Evolutionary conservation across 768 basidiomycete genomes (phyloP).

Genomic region (Steccherinum ochraceum): DNA sequence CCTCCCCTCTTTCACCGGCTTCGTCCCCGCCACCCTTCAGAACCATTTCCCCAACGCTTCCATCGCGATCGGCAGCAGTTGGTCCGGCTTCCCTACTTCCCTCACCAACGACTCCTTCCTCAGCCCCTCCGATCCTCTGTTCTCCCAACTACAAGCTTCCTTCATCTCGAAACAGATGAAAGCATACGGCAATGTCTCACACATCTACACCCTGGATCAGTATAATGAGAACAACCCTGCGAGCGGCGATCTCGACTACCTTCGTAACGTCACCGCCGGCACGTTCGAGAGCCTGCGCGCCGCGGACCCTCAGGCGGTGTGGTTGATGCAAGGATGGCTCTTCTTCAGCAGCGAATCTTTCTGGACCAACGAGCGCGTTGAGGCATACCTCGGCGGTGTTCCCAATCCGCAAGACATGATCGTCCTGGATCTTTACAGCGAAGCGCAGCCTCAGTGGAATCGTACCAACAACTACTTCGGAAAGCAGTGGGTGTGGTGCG

Average conservation of each 20-base stretch:
- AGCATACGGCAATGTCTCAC: constrained; percentile 32
- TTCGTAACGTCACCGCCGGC: constrained; percentile 25
- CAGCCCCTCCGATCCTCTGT: constrained; percentile 34
- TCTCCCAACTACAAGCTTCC: constrained; percentile 27
- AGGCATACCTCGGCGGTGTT: constrained; percentile 33
- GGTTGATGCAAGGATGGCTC: constrained; percentile 40
- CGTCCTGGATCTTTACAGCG: constrained; percentile 34
- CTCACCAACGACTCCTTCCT: constrained; percentile 34
- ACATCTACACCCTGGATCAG: constrained; percentile 39
- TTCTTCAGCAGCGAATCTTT: constrained; percentile 30
- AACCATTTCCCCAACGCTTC: constrained; percentile 27
- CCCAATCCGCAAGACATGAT: constrained; percentile 32
- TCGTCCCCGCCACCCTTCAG: constrained; percentile 29
- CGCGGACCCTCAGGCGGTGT: constrained; percentile 33
- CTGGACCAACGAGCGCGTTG: constrained; percentile 34
- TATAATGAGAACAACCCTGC: constrained; percentile 37
- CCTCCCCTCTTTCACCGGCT: constrained; percentile 36
- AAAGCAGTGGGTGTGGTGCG: constrained; percentile 36
- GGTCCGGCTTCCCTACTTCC: constrained; percentile 26
- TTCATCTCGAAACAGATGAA: constrained; percentile 33
- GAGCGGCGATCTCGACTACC: constrained; percentile 26
- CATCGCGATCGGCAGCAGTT: constrained; percentile 28
- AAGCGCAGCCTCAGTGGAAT: constrained; percentile 36
- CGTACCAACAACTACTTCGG: constrained; percentile 32
- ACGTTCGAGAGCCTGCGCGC: constrained; percentile 31